Evolutionary conservation across 2,329 filamentous ascomycete genomes (phyloP), one percentile per base, ranked within the genome.

Genomic region (Ilyonectria sp.): DNA sequence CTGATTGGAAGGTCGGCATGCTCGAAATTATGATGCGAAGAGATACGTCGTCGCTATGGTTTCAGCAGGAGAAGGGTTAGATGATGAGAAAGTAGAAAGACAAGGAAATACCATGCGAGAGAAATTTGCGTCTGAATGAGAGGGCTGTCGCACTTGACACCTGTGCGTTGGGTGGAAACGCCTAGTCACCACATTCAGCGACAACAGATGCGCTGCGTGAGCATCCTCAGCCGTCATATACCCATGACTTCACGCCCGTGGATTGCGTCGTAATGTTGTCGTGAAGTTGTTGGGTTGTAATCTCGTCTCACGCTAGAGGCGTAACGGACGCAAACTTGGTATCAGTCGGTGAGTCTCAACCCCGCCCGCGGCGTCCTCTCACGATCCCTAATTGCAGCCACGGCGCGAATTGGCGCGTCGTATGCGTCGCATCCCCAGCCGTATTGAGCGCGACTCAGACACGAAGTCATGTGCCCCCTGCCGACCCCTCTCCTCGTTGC

Each of bases 401-500:
- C 56, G 44, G 52, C 63, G 53, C 46, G 47, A 50, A 56, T 50
- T 71, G 70, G 67, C 63, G 58, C 66, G 72, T 61, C 23, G 55
- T 60, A 54, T 43, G 13, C 21, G 13, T 37, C n/a, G n/a, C 35
- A 69, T 68, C 63, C 63, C 49, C 47, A 21, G 37, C 44, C 50
- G 54, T 62, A 67, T 56, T 26, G 53, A 60, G 59, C 73, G 61
- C 72, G 74, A 62, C 55, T 40, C 49, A 54, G 54, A 68, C 74
- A 64, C 74, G 71, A 70, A 66, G 69, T 76, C 74, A 76, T 74
- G 73, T 76, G 74, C 66, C 8, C n/a, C n/a, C n/a, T 75, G 74
- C 67, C 15, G 10, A 31, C 37, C 29, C 26, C 17, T 15, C 26
- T 52, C 17, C 35, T 21, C 26, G 58, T 63, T 50, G 65, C 58